A percentile compares a stretch with the other conserved stretches of the same genome.
These are phyloP conservation scores for Eucalyptus marginata DNA, from an alignment of 345 rosid genomes.

Conservation along the genomic window DNA sequence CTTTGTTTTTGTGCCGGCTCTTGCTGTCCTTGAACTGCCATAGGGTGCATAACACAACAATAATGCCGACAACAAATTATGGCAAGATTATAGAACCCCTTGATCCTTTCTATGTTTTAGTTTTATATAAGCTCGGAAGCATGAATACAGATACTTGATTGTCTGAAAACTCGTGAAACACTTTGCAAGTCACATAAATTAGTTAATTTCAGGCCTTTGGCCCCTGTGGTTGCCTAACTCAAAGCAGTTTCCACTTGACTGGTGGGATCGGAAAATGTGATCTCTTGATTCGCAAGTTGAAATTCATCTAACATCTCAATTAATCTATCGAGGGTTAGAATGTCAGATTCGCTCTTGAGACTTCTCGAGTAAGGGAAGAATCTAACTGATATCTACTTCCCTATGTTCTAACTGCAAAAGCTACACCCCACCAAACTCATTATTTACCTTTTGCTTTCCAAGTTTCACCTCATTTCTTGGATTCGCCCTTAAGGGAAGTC, in stretches of 20 bases:
- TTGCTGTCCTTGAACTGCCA: background rate
- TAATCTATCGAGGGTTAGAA: background rate
- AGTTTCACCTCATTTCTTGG: background rate
- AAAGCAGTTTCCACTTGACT: rapidly evolving
- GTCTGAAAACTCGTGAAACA: rapidly evolving
- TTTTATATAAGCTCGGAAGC: background rate
- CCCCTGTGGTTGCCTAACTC: background rate
- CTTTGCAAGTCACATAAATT: background rate
- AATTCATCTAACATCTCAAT: background rate
- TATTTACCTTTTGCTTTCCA: background rate
- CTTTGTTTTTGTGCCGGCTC: background rate
- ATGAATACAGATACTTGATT: rapidly evolving
- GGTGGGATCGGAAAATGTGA: background rate
- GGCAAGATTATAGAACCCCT: background rate
- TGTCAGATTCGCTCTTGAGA: background rate
- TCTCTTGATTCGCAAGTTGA: background rate
- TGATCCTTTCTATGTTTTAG: background rate
- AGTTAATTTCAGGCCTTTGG: background rate
- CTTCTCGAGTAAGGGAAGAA: background rate
- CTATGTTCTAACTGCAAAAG: background rate
- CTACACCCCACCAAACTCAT: background rate
- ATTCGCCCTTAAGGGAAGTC: background rate
- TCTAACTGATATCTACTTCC: background rate
- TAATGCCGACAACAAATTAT: background rate
- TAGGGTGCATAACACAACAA: background rate